phyloP scores from a whole-genome alignment of 2,329 filamentous ascomycete species.

The Monosporascus cannonballus region DNA sequence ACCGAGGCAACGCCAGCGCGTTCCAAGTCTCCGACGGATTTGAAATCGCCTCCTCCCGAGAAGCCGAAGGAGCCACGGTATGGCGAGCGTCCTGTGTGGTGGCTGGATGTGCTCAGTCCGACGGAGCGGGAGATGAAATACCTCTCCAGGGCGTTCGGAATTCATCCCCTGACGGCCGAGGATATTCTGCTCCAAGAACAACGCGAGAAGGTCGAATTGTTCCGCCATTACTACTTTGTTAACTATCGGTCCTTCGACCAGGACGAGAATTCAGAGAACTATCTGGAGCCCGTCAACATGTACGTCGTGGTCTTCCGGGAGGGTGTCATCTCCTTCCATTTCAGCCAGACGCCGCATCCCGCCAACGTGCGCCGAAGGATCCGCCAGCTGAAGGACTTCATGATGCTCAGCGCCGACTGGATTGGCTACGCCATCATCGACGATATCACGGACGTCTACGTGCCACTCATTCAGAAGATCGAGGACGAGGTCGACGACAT shows the following conservation, averaged over 20 bases:
- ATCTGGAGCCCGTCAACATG: conserved; percentile 93
- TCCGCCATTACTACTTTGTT: conserved; percentile 97
- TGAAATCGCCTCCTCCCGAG: conserved; percentile 20
- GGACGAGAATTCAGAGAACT: conserved; percentile 81
- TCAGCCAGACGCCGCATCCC: conserved; percentile 90
- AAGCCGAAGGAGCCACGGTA: conserved; percentile 37
- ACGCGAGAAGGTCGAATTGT: conserved; percentile 95
- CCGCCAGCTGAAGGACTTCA: conserved; percentile 87
- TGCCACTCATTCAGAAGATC: conserved; percentile 83
- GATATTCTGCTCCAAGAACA: conserved; percentile 97
- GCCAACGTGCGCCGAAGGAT: conserved; percentile 93
- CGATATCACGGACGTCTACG: conserved; percentile 96
- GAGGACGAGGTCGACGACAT: conserved; percentile 97
- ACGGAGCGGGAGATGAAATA: conserved; percentile 96
- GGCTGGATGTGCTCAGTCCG: conserved; percentile 87
- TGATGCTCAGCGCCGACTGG: conserved; percentile 92
- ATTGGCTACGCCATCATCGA: conserved; percentile 98
- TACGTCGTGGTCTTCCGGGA: conserved; percentile 96
- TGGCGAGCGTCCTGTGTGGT: conserved; percentile 88
- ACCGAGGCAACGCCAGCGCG: conserved; percentile 15
- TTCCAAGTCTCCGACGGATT: conserved; percentile 13
- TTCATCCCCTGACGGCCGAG: conserved; percentile 90
- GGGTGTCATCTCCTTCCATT: conserved; percentile 93
- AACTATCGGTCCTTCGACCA: conserved; percentile 98
- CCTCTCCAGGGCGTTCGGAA: conserved; percentile 85